A percentile compares a stretch with the other conserved stretches of the same genome.
Evolutionary conservation across 2,329 filamentous ascomycete species (phyloP).

Genomic region (Neobulgaria alba): DNA sequence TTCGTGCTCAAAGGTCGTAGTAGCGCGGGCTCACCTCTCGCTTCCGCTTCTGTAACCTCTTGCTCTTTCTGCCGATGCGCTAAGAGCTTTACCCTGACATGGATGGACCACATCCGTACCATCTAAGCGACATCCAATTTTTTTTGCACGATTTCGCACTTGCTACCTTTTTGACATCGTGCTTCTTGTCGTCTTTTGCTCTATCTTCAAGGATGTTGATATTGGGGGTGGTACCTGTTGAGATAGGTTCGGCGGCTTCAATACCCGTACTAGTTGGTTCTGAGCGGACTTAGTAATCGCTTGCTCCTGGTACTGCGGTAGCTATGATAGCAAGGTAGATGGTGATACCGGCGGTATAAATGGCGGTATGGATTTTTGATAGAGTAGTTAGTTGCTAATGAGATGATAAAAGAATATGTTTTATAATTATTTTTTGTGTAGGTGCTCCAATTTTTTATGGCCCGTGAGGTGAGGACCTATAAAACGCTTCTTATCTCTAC

Average conservation of each 20-base stretch:
- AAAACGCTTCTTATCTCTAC: too few relatives aligned
- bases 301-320: neutral
- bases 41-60: neutral
- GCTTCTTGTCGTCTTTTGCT: neutral
- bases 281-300: neutral
- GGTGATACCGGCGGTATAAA: neutral
- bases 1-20: neutral
- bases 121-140: neutral
- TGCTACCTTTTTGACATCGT: neutral
- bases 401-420: neutral
- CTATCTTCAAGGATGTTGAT: neutral
- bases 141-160: neutral
- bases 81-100: neutral
- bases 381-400: neutral
- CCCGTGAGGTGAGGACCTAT: too few relatives aligned
- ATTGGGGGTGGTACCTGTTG: neutral
- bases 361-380: neutral
- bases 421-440: too few relatives aligned
- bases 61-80: neutral
- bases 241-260: neutral
- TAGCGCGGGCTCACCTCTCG: neutral
- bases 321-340: neutral
- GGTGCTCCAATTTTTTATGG: too few relatives aligned
- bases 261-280: neutral
- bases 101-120: neutral